Percentiles rank a stretch among this genome's conserved stretches.
Evolutionary conservation across 2,329 filamentous ascomycete species (phyloP).

Genomic region (Colletotrichum godetiae): DNA sequence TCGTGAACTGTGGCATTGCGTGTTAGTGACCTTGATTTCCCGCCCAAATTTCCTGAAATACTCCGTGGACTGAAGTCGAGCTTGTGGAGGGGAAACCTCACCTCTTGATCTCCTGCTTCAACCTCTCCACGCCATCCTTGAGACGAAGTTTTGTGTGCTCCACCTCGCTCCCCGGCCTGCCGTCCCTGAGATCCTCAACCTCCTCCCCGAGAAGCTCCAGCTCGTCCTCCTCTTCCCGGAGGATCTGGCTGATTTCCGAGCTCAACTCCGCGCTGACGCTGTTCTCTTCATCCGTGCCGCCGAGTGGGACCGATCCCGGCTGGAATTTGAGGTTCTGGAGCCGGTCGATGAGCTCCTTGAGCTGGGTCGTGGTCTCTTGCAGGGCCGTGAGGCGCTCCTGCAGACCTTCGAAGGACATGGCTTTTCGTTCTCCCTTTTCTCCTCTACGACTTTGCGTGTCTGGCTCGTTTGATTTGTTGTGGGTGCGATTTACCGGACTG

Average conservation of each 20-base stretch:
- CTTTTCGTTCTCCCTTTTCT: background rate
- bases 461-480: background rate
- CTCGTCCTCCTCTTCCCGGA: constrained; percentile 85
- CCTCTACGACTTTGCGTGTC: background rate
- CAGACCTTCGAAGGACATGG: constrained; percentile 69
- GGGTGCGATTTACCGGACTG: background rate
- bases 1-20: constrained; percentile 56
- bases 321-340: constrained; percentile 69
- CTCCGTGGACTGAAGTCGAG: background rate
- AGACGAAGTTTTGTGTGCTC: constrained; percentile 74
- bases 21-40: constrained; percentile 34
- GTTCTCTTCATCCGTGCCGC: constrained; percentile 58
- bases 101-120: constrained; percentile 78
- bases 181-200: constrained; percentile 73
- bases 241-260: constrained; percentile 80
- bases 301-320: constrained; percentile 66
- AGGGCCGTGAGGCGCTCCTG: constrained; percentile 69
- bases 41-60: constrained; percentile 6
- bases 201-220: constrained; percentile 85
- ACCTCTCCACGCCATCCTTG: constrained; percentile 72
- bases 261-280: constrained; percentile 77
- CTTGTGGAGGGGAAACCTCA: constrained; percentile 52
- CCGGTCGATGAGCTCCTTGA: constrained; percentile 69
- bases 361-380: constrained; percentile 71
- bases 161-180: constrained; percentile 61